Evolutionary conservation across 2,329 filamentous ascomycete species (phyloP), one percentile per base, ranked within the genome.

Genomic region (Xylariaceae sp.): DNA sequence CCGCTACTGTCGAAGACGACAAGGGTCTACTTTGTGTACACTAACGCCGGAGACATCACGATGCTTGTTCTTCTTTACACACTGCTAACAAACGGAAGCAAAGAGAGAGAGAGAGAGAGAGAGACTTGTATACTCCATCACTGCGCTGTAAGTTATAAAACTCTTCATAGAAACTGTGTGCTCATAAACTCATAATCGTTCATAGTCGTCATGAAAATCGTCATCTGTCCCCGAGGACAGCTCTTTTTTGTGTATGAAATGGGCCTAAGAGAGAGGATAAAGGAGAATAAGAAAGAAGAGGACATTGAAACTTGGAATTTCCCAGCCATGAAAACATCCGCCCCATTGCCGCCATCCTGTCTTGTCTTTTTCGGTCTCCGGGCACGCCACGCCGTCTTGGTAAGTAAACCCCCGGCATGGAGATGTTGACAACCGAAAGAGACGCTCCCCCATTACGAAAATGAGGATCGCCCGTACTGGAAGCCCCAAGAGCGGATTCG

Each of bases 211-310:
- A 62, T 64, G 52, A 62, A 58, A 52, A 34, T 66, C 68, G 58
- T 70, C 62, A 70, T 69, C 66, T 68, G 59, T 62, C 65, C 67
- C 59, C 64, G 63, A 68, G 67, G 65, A 66, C 67, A 68, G 67
- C 52, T 59, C 65, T 65, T 67, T 69, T 45, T 45, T 45, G 10
- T 45, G 13, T 51, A 51, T 34, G 15, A 49, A 8, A 66, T 68
- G 63, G 8, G 37, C 56, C 51, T 17, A 51, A 23, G 17, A 56
- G 39, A 55, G n/a, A 59, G 42, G 51, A 49, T 30, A 52, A 44
- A 52, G 42, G 35, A 35, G 18, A 51, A 53, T 39, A 50, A 57
- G 48, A 37, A 45, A 48, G 48, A 37, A 52, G 51, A 39, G 35
- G 50, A 58, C 53, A 63, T 45, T 44, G 56, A 54, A 55, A 18